phyloP scores from a whole-genome alignment of 2,329 filamentous ascomycete genomes.

The Pestalotiopsis sp. region DNA sequence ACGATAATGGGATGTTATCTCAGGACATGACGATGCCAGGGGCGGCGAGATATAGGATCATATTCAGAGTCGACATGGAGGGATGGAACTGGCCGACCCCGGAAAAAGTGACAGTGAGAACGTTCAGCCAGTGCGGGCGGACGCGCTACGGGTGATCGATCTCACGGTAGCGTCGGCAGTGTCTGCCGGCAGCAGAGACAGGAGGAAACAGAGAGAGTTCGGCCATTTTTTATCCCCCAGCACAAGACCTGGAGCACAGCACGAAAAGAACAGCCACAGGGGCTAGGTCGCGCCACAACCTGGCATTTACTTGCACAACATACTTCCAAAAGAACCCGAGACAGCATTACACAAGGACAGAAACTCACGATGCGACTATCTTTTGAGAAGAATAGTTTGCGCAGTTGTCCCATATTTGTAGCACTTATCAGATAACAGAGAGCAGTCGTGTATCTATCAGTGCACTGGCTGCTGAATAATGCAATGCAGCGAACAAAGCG shows the following conservation, averaged over 20 bases:
- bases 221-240: conserved; percentile 1
- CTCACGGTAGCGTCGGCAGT: conserved; percentile 10
- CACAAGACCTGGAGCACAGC: not conserved
- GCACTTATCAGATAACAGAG: too few species aligned
- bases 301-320: not conserved
- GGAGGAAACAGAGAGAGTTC: conserved; percentile 5
- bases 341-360: not conserved
- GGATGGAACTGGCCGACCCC: not conserved
- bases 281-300: not conserved
- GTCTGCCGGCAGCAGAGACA: conserved; percentile 3
- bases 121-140: not conserved
- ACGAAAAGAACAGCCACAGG: not conserved
- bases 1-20: not conserved
- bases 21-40: not conserved
- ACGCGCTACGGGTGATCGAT: conserved; percentile 5
- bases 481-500: not conserved
- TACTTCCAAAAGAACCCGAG: not conserved
- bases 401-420: too few species aligned
- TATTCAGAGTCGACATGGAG: not conserved
- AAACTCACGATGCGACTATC: not conserved
- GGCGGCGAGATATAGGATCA: not conserved
- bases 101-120: not conserved
- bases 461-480: not conserved
- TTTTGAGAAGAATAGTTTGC: too few species aligned
- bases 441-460: too few species aligned